Conservation (phyloP, 2,329 filamentous ascomycete species). For the Verticillium isaacii region DNA sequence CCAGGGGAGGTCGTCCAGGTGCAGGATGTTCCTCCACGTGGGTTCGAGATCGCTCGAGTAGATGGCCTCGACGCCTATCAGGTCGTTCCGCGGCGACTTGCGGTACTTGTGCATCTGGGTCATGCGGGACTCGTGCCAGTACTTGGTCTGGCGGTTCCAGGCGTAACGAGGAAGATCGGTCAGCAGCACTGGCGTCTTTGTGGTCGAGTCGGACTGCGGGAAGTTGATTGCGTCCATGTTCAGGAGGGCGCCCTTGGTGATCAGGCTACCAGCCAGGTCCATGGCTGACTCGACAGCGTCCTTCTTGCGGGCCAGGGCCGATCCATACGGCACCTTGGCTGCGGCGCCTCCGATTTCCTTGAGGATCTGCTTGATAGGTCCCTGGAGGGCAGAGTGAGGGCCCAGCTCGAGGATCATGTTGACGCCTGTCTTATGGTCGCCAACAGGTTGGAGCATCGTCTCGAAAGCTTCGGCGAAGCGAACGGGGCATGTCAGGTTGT, state of each 20-base stretch:
- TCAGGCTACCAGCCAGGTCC: background rate
- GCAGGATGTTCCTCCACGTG: slow-evolving; percentile 43
- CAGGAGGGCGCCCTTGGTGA: background rate
- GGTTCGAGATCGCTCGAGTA: slow-evolving; percentile 40
- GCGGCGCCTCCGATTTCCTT: slow-evolving; percentile 34
- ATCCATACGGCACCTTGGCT: slow-evolving; percentile 19
- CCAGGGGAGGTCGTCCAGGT: slow-evolving; percentile 48
- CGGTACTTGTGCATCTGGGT: slow-evolving; percentile 36
- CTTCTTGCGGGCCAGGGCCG: slow-evolving; percentile 17
- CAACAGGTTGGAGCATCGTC: slow-evolving; percentile 20
- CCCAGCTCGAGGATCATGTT: slow-evolving; percentile 42
- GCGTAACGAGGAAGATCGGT: slow-evolving; percentile 42
- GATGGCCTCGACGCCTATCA: slow-evolving; percentile 40
- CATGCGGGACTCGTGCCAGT: slow-evolving; percentile 43
- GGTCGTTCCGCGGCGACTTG: slow-evolving; percentile 34
- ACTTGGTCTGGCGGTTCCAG: slow-evolving; percentile 39
- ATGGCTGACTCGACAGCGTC: slow-evolving; percentile 22
- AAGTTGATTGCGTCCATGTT: background rate
- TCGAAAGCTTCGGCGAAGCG: slow-evolving; percentile 38
- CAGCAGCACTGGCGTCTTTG: slow-evolving; percentile 1
- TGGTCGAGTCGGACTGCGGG: background rate
- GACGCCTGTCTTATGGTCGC: slow-evolving; percentile 6
- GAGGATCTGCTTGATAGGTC: slow-evolving; percentile 45
- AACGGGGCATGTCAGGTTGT: slow-evolving; percentile 35
- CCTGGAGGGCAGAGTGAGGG: slow-evolving; percentile 43